Base-by-base conservation (phyloP, 768 basidiomycete genomes). In the Albatrellus ellisii region DNA sequence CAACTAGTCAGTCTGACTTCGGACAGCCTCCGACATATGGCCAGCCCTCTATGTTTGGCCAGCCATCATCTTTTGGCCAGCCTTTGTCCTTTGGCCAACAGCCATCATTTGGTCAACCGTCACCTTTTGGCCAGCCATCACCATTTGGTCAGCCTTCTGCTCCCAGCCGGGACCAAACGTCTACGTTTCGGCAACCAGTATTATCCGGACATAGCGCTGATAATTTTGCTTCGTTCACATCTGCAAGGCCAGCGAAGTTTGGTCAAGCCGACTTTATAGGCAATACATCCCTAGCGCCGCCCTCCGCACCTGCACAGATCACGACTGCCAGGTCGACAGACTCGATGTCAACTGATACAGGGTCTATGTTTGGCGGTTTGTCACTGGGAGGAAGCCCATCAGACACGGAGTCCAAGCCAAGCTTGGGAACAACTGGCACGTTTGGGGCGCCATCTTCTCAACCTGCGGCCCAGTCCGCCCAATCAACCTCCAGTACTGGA, bases 381-480 rank as follows among this genome's bases (percentile, higher is more conserved):
- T 58, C 57, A 11, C 49, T 59, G 1, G 54, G 59, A 3, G 46
- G 51, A 3, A 32, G 37, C 8, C 31, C 20, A 40, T 45, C 42
- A 28, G 47, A 36, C 25, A 21, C 41, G 6, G 42, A 45, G 27
- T 14, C 36, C 5, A 58, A 54, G 39, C 18, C 43, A 2, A 43
- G 46, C 12, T 26, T 28, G 0, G 53, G 51, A 1, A 44, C 39
- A 8, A 42, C 42, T 9, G 42, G 51, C 9, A 49, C 57, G 45
- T 61, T 61, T 33, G 59, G 59, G 33, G 32, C 45, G 4, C 48
- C 54, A 24, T 43, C 52, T 11, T 6, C 43, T 24, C 42, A 46
- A 20, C n/a, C 41, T 25, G 20, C 28, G 34, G 20, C 11, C 32
- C 22, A 47, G 25, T 18, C 31, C 25, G 15, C 31, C 33, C 45